A percentile compares a stretch with the other conserved stretches of the same genome.
Evolutionary conservation across 129 eudicot genomes (phyloP).

Genomic region (Flaveria sonorensis): DNA sequence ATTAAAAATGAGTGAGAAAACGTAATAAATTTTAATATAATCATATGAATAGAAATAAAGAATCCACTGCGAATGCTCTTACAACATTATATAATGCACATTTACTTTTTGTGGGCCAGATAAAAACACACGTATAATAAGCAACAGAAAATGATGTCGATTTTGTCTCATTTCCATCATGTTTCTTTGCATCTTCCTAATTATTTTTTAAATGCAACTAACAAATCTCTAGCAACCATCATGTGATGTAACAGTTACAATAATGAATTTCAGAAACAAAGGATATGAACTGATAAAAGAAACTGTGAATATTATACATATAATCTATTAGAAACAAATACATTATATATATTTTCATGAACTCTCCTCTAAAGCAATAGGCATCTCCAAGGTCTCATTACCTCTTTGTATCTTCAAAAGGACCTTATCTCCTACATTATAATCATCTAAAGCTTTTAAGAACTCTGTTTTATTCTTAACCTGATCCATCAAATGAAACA

Average conservation of each 20-base stretch:
- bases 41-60: too few species aligned
- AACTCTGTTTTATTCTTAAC: slow-evolving; percentile 85
- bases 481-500: slow-evolving; percentile 41
- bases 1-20: too few species aligned
- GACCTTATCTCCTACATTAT: slow-evolving; percentile 71
- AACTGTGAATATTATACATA: neutral
- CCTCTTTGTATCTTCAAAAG: slow-evolving; percentile 71
- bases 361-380: slow-evolving; percentile 66
- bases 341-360: slow-evolving; percentile 30
- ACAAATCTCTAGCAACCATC: slow-evolving; percentile 10
- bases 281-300: neutral
- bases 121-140: too few species aligned
- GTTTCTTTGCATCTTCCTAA: slow-evolving; percentile 6
- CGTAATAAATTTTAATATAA: too few species aligned
- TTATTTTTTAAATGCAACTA: neutral
- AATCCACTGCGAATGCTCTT: too few species aligned
- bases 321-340: slow-evolving; percentile 6
- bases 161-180: neutral
- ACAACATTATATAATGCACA: too few species aligned
- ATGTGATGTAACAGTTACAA: neutral
- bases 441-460: slow-evolving; percentile 73
- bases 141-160: slow-evolving; percentile 9
- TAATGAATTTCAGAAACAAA: neutral
- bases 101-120: too few species aligned
- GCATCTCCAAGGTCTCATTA: slow-evolving; percentile 58